These are phyloP conservation scores for Magnaporthiopsis incrustans DNA, from an alignment of 2,329 filamentous ascomycete genomes.

Conservation along the genomic window DNA sequence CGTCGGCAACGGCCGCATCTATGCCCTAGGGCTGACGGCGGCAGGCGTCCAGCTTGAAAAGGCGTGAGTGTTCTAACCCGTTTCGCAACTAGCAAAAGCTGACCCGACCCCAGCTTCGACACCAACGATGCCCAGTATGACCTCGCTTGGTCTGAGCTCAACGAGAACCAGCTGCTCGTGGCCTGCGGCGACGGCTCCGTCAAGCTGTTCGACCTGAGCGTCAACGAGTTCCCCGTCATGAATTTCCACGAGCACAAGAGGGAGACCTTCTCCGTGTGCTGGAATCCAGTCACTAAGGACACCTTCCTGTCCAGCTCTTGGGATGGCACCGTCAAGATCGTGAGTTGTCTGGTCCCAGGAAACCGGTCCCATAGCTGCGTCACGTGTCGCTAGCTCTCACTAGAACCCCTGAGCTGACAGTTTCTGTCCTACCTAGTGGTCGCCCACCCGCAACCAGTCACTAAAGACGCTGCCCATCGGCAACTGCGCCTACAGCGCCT, in stretches of 20 bases:
- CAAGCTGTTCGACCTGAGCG: conserved; percentile 82
- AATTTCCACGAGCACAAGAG: conserved; percentile 90
- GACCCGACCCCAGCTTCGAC: conserved; percentile 60
- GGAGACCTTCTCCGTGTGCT: conserved; percentile 86
- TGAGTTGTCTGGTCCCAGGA: conserved; percentile 24
- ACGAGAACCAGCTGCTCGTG: conserved; percentile 87
- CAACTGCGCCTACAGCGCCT: conserved; percentile 87
- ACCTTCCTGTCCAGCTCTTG: conserved; percentile 87
- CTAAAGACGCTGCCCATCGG: conserved; percentile 84
- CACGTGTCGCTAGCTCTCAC: not conserved
- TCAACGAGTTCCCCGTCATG: conserved; percentile 79
- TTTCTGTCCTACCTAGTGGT: conserved; percentile 52
- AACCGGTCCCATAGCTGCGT: not conserved
- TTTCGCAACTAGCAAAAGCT: not conserved
- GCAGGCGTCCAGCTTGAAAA: conserved; percentile 80
- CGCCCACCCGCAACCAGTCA: conserved; percentile 65
- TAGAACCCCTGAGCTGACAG: not conserved
- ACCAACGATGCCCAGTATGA: conserved; percentile 97
- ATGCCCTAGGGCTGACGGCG: conserved; percentile 72
- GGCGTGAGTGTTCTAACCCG: conserved; percentile 40
- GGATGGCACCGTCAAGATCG: conserved; percentile 92
- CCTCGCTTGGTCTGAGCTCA: conserved; percentile 87
- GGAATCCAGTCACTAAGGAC: conserved; percentile 87
- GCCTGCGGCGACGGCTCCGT: conserved; percentile 90
- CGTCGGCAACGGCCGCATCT: conserved; percentile 89